Evolutionary conservation across 371 early-diverging fungal genomes (phyloP).

Genomic region (Syncephalastrum racemosum): DNA sequence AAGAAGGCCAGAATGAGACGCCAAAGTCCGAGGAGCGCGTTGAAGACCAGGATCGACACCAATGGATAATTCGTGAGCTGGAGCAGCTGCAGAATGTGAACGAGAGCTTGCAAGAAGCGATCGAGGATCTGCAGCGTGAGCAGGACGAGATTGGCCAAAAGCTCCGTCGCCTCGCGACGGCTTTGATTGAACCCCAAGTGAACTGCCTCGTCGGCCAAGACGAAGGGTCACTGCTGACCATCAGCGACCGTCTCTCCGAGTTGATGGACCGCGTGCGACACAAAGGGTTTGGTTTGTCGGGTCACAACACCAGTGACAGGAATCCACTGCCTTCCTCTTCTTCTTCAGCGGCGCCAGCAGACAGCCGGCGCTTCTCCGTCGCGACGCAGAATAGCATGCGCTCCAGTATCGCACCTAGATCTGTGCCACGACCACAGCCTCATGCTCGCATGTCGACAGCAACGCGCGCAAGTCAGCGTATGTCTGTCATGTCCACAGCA

Average conservation of each 20-base stretch:
- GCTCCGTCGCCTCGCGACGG: slow-evolving; percentile 23
- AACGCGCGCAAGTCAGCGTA: slow-evolving; percentile 22
- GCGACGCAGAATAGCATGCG: slow-evolving; percentile 6
- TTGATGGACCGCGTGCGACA: slow-evolving; percentile 37
- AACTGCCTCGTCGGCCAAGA: slow-evolving; percentile 38
- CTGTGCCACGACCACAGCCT: neutral
- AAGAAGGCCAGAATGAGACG: slow-evolving; percentile 11
- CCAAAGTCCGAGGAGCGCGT: slow-evolving; percentile 20
- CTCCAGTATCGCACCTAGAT: slow-evolving; percentile 1
- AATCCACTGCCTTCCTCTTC: neutral
- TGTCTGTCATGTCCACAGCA: slow-evolving; percentile 40
- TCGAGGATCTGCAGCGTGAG: slow-evolving; percentile 42
- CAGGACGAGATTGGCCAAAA: slow-evolving; percentile 38
- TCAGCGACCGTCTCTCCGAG: slow-evolving; percentile 38
- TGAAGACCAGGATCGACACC: slow-evolving; percentile 53
- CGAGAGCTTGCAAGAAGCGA: slow-evolving; percentile 33
- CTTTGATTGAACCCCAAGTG: slow-evolving; percentile 44
- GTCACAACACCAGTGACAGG: slow-evolving; percentile 2
- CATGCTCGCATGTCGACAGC: slow-evolving; percentile 12
- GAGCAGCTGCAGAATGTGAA: slow-evolving; percentile 56
- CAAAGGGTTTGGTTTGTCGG: slow-evolving; percentile 27
- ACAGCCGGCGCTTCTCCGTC: slow-evolving; percentile 7
- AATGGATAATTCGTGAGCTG: slow-evolving; percentile 58
- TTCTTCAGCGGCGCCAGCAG: neutral
- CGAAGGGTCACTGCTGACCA: slow-evolving; percentile 29